Percentiles rank a stretch among this genome's conserved stretches.
Conservation (phyloP, 768 basidiomycete genomes). For the Cyathus striatus region DNA sequence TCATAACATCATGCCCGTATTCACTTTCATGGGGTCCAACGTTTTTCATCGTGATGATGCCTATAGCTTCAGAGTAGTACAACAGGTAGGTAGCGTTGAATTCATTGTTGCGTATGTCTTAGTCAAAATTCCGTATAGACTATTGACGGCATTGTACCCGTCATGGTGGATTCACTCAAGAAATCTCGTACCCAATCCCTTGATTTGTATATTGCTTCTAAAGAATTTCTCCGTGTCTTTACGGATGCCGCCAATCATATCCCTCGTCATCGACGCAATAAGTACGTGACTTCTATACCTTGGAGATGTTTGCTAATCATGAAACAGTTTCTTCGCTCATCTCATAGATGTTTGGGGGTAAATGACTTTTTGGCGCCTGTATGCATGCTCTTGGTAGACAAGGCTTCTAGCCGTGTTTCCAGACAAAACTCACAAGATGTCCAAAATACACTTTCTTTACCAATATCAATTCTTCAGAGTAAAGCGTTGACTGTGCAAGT, state of each 20-base stretch:
- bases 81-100: slow-evolving; percentile 52
- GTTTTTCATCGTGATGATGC: slow-evolving; percentile 95
- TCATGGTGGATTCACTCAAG: slow-evolving; percentile 81
- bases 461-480: slow-evolving; percentile 60
- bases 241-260: slow-evolving; percentile 90
- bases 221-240: slow-evolving; percentile 86
- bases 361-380: slow-evolving; percentile 79
- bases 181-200: slow-evolving; percentile 45
- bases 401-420: slow-evolving; percentile 61
- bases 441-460: slow-evolving; percentile 55
- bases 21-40: slow-evolving; percentile 99
- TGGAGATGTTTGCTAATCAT: neutral
- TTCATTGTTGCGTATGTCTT: neutral
- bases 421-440: slow-evolving; percentile 60
- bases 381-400: slow-evolving; percentile 82
- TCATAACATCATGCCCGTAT: slow-evolving; percentile 95
- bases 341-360: slow-evolving; percentile 78
- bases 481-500: slow-evolving; percentile 43
- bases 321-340: slow-evolving; percentile 79
- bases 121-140: slow-evolving; percentile 53
- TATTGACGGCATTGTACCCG: slow-evolving; percentile 88
- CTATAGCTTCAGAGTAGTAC: slow-evolving; percentile 92
- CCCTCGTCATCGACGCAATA: slow-evolving; percentile 87
- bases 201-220: slow-evolving; percentile 62
- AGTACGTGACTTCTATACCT: slow-evolving; percentile 39